These are phyloP conservation scores for Acer campestre DNA, from an alignment of 345 rosid genomes.

Conservation along the genomic window DNA sequence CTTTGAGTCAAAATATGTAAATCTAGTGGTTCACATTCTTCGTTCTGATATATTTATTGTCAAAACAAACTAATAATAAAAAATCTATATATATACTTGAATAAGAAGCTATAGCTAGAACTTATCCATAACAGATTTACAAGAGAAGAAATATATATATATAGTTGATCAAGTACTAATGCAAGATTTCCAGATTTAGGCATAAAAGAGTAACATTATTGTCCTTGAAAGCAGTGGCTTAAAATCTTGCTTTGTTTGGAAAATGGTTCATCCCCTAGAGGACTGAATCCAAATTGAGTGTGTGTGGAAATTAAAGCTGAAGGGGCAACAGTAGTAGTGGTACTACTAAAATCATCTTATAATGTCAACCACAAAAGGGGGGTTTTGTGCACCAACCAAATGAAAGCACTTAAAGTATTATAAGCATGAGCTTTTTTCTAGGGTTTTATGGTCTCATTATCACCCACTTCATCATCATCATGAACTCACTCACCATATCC, in stretches of 20 bases:
- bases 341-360: not conserved
- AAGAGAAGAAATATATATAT: too few relatives aligned
- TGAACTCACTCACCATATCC: constrained; percentile 25
- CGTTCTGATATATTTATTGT: too few relatives aligned
- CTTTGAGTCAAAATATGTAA: too few relatives aligned
- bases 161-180: too few relatives aligned
- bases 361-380: not conserved
- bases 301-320: too few relatives aligned
- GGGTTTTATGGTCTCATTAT: constrained; percentile 41
- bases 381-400: constrained; percentile 18
- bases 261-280: constrained; percentile 41
- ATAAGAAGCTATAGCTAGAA: not conserved
- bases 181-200: constrained; percentile 6
- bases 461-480: constrained; percentile 36
- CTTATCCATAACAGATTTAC: not conserved
- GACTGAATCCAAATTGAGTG: constrained; percentile 2
- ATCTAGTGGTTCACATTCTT: too few relatives aligned
- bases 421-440: constrained; percentile 18
- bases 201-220: constrained; percentile 9
- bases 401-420: constrained; percentile 33
- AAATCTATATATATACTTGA: too few relatives aligned
- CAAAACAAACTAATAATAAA: too few relatives aligned
- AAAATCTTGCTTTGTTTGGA: constrained; percentile 21
- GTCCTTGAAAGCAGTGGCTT: constrained; percentile 15
- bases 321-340: not conserved